Evolutionary conservation across 2,329 filamentous ascomycete genomes (phyloP).

Genomic region (Aschersonia sp.): DNA sequence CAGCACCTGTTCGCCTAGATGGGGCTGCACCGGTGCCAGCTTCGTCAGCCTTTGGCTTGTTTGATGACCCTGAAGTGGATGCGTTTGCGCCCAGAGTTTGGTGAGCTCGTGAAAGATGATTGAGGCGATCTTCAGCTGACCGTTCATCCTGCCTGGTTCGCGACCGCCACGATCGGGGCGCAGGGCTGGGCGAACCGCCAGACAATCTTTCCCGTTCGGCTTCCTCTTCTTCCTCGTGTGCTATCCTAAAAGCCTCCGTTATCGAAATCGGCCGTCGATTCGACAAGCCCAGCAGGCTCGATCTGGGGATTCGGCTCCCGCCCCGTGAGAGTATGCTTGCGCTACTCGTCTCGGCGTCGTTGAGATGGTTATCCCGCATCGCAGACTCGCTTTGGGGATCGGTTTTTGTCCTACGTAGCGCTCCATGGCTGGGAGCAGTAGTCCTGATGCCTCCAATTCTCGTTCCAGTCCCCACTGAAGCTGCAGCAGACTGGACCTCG

Average conservation of each 20-base stretch:
- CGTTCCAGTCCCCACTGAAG: conserved; percentile 2
- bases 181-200: conserved; percentile 37
- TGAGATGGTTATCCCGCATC: no score
- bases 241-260: conserved; percentile 24
- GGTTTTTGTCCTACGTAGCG: conserved; percentile 11
- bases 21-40: not conserved
- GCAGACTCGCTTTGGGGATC: conserved; percentile 7
- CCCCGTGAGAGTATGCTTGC: conserved; percentile 2
- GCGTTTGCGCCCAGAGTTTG: not conserved
- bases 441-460: not conserved
- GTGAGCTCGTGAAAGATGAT: not conserved
- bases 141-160: not conserved
- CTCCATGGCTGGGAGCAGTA: not conserved
- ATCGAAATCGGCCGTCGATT: conserved; percentile 22
- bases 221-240: conserved; percentile 15
- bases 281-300: conserved; percentile 10
- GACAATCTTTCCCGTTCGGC: conserved; percentile 11
- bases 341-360: no score
- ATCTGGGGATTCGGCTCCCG: conserved; percentile 20
- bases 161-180: conserved; percentile 29
- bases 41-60: no score
- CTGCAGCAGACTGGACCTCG: not conserved
- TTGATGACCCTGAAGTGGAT: no score
- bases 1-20: not conserved
- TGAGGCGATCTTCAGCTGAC: not conserved